phyloP scores from a whole-genome alignment of 352 stramenopile species.

The Globisporangium nunn region DNA sequence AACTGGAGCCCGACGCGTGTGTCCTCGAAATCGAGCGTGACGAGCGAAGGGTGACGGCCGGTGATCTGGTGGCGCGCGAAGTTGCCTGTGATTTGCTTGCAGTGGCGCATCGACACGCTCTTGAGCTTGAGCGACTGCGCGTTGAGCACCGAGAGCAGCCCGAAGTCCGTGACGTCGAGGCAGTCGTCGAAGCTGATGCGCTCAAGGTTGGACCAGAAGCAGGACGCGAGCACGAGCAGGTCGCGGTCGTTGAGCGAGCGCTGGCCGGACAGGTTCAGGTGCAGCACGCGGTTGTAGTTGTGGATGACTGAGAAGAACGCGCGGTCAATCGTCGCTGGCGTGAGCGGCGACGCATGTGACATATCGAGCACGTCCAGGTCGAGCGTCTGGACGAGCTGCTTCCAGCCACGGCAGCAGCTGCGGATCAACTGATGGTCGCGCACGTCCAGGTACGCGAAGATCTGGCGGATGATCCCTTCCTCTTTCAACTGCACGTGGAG shows the following conservation, averaged over 20 bases:
- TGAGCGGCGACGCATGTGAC: conserved; percentile 44
- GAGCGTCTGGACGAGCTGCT: conserved; percentile 57
- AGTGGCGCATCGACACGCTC: conserved; percentile 64
- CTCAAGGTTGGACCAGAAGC: conserved; percentile 73
- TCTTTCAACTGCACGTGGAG: conserved; percentile 41
- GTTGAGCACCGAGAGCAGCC: conserved; percentile 73
- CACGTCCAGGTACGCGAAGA: conserved; percentile 69
- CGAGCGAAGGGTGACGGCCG: conserved; percentile 56
- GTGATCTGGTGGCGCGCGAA: conserved; percentile 35
- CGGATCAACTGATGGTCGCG: conserved; percentile 67
- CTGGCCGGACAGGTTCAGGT: conserved; percentile 67
- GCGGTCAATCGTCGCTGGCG: conserved; percentile 36
- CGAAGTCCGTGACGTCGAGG: conserved; percentile 74
- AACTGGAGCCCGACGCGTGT: conserved; percentile 44
- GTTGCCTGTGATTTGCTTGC: conserved; percentile 62
- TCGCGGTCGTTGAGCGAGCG: conserved; percentile 59
- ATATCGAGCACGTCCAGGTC: conserved; percentile 61
- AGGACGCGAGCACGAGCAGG: conserved; percentile 71
- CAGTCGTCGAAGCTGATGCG: conserved; percentile 62
- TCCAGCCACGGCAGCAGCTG: conserved; percentile 48
- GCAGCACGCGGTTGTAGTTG: conserved; percentile 56
- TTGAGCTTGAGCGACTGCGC: conserved; percentile 64
- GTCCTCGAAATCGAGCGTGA: conserved; percentile 54
- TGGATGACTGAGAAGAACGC: conserved; percentile 55
- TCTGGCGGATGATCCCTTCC: conserved; percentile 46